Evolutionary conservation across 257 asterid genomes (phyloP).

Genomic region (Linaria vulgaris): DNA sequence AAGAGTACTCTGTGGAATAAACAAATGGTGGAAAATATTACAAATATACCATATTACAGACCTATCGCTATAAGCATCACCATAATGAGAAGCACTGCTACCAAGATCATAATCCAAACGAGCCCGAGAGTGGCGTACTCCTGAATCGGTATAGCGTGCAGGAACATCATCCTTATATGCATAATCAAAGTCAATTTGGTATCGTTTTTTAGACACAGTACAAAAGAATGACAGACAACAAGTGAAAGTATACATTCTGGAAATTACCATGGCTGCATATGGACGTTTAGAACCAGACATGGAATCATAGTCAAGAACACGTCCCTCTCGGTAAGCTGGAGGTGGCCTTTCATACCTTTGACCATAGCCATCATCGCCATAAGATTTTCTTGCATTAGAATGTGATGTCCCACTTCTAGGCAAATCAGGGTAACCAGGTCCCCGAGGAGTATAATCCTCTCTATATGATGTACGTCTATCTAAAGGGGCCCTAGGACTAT

Average conservation of each 20-base stretch:
- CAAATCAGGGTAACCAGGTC: slow-evolving; percentile 70
- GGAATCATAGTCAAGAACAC: slow-evolving; percentile 71
- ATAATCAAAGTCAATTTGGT: slow-evolving; percentile 22
- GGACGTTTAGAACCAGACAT: slow-evolving; percentile 91
- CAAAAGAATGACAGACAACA: slow-evolving; percentile 6
- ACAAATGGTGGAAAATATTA: too few species aligned
- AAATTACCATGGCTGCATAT: slow-evolving; percentile 64
- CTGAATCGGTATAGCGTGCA: slow-evolving; percentile 79
- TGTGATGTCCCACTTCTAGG: slow-evolving; percentile 75
- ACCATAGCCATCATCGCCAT: slow-evolving; percentile 75
- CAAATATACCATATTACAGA: slow-evolving; percentile 19
- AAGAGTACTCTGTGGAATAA: too few species aligned
- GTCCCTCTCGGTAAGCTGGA: slow-evolving; percentile 69
- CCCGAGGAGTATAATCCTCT: slow-evolving; percentile 78
- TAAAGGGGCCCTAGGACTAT: slow-evolving; percentile 57
- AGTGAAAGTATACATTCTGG: slow-evolving; percentile 16
- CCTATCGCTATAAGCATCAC: slow-evolving; percentile 88
- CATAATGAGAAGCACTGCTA: slow-evolving; percentile 72
- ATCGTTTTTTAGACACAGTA: slow-evolving; percentile 24
- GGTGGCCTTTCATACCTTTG: slow-evolving; percentile 89
- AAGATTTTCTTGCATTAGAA: slow-evolving; percentile 68
- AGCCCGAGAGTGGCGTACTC: slow-evolving; percentile 84
- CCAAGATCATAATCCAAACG: slow-evolving; percentile 81
- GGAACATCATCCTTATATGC: slow-evolving; percentile 72
- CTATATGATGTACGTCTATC: slow-evolving; percentile 70